Percentiles rank a stretch among this genome's conserved stretches.
Evolutionary conservation across 768 basidiomycete species (phyloP).

Genomic region (Pisolithus marmoratus): DNA sequence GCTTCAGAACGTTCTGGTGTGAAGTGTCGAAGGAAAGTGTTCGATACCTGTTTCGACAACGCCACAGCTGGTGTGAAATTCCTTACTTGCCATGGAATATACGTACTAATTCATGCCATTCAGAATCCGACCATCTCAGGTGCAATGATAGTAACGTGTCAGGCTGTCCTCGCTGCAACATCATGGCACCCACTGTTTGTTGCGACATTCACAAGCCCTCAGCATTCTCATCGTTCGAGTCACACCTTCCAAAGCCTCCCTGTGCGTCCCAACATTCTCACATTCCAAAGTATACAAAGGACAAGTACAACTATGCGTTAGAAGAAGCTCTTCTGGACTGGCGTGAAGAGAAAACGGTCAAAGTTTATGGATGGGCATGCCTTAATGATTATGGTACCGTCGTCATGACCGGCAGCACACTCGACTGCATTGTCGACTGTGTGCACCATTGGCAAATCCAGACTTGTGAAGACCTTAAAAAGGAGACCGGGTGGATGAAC

Average conservation of each 20-base stretch:
- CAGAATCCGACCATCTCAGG: constrained; percentile 5
- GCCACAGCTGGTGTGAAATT: constrained; percentile 13
- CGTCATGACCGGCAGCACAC: constrained; percentile 10
- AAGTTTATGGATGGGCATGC: constrained; percentile 1
- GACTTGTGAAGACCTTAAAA: constrained; percentile 10
- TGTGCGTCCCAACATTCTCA: too few relatives aligned
- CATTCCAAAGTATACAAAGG: constrained; percentile 3
- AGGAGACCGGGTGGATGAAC: constrained; percentile 18
- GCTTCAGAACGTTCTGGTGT: constrained; percentile 8
- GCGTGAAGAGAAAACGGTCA: constrained; percentile 5
- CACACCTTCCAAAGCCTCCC: too few relatives aligned
- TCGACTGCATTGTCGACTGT: constrained; percentile 20
- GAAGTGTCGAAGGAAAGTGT: constrained; percentile 11
- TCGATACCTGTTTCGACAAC: constrained; percentile 17
- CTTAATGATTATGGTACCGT: constrained; percentile 9
- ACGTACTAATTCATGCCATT: neutral
- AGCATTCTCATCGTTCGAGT: neutral
- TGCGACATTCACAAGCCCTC: constrained; percentile 19
- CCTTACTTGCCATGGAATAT: neutral
- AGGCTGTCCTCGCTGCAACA: constrained; percentile 15
- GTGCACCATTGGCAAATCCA: constrained; percentile 10
- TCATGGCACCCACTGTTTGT: constrained; percentile 10
- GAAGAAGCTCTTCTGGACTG: constrained; percentile 9
- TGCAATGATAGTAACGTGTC: neutral
- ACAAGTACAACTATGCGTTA: neutral